phyloP scores from a whole-genome alignment of 768 basidiomycete genomes.

The Kwoniella europaea region DNA sequence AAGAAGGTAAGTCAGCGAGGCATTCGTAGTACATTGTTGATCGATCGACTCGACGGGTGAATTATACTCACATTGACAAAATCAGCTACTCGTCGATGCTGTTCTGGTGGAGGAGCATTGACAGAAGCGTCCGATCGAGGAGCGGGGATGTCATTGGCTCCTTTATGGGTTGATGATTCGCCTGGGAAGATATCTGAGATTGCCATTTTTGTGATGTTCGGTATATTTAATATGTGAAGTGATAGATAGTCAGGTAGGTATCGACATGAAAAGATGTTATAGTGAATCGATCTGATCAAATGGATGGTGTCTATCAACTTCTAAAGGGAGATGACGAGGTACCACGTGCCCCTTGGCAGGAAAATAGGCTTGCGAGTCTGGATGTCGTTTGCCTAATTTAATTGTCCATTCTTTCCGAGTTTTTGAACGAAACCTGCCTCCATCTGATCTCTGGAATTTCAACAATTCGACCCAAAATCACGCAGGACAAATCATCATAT shows the following conservation, averaged over 20 bases:
- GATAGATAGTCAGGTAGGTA: background rate
- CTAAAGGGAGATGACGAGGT: background rate
- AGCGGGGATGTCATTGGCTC: constrained; percentile 47
- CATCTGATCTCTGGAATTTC: background rate
- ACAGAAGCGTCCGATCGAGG: constrained; percentile 45
- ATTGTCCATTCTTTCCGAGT: background rate
- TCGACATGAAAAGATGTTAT: background rate
- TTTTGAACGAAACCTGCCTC: no score
- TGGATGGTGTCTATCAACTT: background rate
- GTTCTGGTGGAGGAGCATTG: constrained; percentile 47
- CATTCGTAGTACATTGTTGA: no score
- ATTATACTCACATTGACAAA: constrained; percentile 43
- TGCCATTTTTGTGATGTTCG: constrained; percentile 4
- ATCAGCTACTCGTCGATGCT: constrained; percentile 45
- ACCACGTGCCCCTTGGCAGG: background rate
- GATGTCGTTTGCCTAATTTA: background rate
- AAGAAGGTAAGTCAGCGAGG: background rate
- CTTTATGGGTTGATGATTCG: constrained; percentile 20
- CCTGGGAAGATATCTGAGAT: constrained; percentile 15
- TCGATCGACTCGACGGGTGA: no score
- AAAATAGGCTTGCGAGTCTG: no score
- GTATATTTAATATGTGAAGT: background rate
- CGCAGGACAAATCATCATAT: background rate
- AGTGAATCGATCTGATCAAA: constrained; percentile 6
- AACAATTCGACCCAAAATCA: background rate